Evolutionary conservation across 2,329 filamentous ascomycete species (phyloP), one percentile per base, ranked within the genome.

Genomic region (Calcarisporium arbuscula): DNA sequence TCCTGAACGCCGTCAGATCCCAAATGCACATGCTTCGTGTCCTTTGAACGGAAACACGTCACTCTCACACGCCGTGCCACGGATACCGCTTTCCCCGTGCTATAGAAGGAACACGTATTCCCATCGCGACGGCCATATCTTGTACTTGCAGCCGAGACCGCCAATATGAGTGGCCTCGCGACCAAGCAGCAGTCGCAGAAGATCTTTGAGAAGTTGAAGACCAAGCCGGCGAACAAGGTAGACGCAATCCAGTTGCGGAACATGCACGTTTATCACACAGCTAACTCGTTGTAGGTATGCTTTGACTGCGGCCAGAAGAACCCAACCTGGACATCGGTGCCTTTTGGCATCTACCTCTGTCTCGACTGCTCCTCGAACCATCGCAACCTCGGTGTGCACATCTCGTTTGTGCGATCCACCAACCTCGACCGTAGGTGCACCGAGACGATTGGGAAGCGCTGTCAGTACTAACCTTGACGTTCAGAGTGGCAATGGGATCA

Each of bases 401-500:
- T 98, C 65, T 95, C 90, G 50, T 98, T 98, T 70, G 92, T 98
- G 53, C 84, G 92, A 54, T 96, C 90, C 42, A 96, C 90, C 43
- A 95, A 95, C 62, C 84, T 98, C 61, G 92, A 98, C 62, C 88
- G 90, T 96, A 85, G 57, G 87, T 57, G 19, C 40, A 36, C 28
- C 20, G 18, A 12, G 22, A 20, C 28, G 19, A 21, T 12, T 32
- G 22, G n/a, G 17, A 18, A 17, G 29, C 28, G 10, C 33, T 23
- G 23, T 9, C 30, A 19, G 33, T 22, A 60, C 45, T 44, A 38
- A 44, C 30, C 17, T n/a, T 28, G 30, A 19, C 30, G 19, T 34
- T 23, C 51, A 85, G 82, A 86, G 69, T 98, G 92, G 92, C 88
- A 95, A 84, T 98, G 92, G 92, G 88, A 95, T 49, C 92, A 98